Percentiles rank a stretch among this genome's conserved stretches.
Evolutionary conservation across 345 rosid species (phyloP).

Genomic region (Arabis alpina): DNA sequence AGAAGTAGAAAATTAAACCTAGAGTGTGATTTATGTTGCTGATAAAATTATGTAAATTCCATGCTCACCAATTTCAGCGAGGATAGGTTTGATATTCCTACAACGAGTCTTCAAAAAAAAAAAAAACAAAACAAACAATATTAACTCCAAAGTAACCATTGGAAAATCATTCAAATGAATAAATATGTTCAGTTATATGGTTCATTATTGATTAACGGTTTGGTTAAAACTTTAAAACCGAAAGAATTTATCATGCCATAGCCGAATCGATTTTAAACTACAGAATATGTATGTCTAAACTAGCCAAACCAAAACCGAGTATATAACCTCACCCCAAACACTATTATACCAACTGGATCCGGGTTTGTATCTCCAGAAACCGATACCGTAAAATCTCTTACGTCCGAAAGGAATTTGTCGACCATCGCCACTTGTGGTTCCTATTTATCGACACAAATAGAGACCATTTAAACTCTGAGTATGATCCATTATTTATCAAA

Average conservation of each 20-base stretch:
- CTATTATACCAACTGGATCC: conserved; percentile 47
- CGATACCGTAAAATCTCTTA: conserved; percentile 36
- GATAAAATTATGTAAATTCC: not conserved
- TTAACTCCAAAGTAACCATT: conserved; percentile 1
- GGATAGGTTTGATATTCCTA: conserved; percentile 40
- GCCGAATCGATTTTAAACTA: not conserved
- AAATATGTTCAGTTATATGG: too few relatives aligned
- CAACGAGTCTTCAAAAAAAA: conserved; percentile 41
- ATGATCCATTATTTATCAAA: too few relatives aligned
- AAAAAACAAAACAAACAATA: not conserved
- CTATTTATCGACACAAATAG: conserved; percentile 20
- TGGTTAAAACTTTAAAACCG: not conserved
- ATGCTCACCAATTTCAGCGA: conserved; percentile 48
- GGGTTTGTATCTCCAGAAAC: conserved; percentile 33
- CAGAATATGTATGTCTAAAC: too few relatives aligned
- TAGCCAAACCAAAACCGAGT: too few relatives aligned
- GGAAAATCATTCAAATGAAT: not conserved
- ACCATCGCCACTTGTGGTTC: conserved; percentile 29
- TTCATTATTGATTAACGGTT: too few relatives aligned
- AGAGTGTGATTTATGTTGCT: not conserved
- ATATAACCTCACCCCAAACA: conserved; percentile 45
- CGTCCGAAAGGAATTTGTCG: conserved; percentile 45
- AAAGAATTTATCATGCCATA: not conserved
- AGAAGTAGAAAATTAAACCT: not conserved
- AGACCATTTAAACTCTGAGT: not conserved